Evolutionary conservation across 2,329 filamentous ascomycete genomes (phyloP).

Genomic region (Talaromyces sp.): DNA sequence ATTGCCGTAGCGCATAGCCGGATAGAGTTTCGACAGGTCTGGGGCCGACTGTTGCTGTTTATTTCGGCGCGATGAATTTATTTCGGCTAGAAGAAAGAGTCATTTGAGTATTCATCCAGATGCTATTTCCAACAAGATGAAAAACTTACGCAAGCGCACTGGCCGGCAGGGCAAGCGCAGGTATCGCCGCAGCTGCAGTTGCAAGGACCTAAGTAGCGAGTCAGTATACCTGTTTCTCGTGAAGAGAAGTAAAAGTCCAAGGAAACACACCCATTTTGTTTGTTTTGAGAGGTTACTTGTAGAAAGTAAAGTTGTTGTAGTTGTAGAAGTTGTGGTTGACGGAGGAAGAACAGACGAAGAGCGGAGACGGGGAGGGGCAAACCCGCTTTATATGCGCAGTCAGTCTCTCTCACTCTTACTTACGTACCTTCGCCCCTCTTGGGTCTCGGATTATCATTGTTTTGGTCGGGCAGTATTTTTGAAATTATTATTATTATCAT

Average conservation of each 20-base stretch:
- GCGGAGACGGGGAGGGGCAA: neutral
- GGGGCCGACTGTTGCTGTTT: neutral
- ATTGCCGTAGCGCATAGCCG: neutral
- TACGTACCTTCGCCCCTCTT: no score
- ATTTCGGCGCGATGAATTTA: neutral
- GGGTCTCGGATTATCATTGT: neutral
- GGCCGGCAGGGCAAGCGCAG: slow-evolving; percentile 37
- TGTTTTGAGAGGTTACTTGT: neutral
- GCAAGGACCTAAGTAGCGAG: slow-evolving; percentile 23
- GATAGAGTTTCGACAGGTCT: neutral
- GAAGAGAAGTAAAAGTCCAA: neutral
- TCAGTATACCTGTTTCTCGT: neutral
- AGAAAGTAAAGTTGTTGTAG: neutral
- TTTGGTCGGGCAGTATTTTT: neutral
- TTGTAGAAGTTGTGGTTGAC: neutral
- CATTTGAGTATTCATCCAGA: neutral
- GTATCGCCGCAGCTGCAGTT: slow-evolving; percentile 37
- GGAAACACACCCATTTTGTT: slow-evolving; percentile 22
- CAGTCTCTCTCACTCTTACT: neutral
- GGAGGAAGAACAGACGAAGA: neutral
- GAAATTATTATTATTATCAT: neutral
- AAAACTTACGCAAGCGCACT: neutral
- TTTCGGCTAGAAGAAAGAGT: neutral
- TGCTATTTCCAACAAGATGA: neutral
- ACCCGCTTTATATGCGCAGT: neutral